These are phyloP conservation scores for Camillea tinctor DNA, from an alignment of 2,329 filamentous ascomycete genomes.

Conservation along the genomic window DNA sequence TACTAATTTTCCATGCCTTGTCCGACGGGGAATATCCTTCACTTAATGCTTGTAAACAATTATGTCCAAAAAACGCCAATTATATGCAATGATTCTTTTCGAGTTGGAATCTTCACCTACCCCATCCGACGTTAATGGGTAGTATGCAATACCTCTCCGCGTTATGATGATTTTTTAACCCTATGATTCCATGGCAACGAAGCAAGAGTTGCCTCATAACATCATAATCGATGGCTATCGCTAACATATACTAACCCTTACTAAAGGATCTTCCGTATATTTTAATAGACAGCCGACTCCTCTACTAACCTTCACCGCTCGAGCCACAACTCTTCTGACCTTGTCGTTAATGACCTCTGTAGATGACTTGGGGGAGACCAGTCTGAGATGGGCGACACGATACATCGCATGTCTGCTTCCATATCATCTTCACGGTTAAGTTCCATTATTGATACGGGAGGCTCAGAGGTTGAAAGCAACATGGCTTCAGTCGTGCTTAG, in stretches of 20 bases:
- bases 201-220: not conserved
- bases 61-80: not conserved
- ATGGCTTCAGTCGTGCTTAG: constrained; percentile 29
- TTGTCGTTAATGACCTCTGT: constrained; percentile 38
- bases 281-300: not conserved
- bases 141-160: not conserved
- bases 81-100: not conserved
- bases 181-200: not conserved
- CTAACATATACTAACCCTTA: not conserved
- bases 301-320: constrained; percentile 14
- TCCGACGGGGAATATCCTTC: not conserved
- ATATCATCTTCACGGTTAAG: constrained; percentile 11
- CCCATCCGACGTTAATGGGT: not conserved
- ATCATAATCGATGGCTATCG: not conserved
- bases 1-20: not conserved
- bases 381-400: constrained; percentile 41
- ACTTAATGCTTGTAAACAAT: not conserved
- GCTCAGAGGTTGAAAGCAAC: constrained; percentile 24
- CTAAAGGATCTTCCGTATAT: not conserved
- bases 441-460: constrained; percentile 17
- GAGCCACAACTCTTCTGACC: constrained; percentile 43
- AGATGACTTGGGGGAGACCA: constrained; percentile 28
- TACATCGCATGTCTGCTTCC: constrained; percentile 12
- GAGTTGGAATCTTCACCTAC: not conserved
- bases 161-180: not conserved